Evolutionary conservation across 164 flowering plant genomes (phyloP), one percentile per base, ranked within the genome.

Genomic region (Macadamia integrifolia): DNA sequence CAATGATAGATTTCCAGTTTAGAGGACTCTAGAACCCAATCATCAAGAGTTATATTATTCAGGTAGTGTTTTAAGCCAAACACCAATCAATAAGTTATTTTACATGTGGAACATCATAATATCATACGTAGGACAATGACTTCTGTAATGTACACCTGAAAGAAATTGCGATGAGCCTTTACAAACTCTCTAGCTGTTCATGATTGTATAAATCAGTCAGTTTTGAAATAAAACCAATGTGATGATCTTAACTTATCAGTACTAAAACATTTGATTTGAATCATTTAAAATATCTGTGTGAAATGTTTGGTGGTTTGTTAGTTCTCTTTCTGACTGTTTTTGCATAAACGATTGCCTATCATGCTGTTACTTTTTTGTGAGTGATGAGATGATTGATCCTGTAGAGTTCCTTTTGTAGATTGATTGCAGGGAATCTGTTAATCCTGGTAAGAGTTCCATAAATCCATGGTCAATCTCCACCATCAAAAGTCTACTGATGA

Each of bases 391-490:
- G 18, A 69, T 59, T 65, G 57, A 50, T 71, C 23, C 23, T 30
- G 31, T 9, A 48, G 63, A 60, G 32, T 64, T 15, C 29, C 64
- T 72, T 23, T 66, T 71, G 65, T 78, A 85, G 87, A 61, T 62
- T 60, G 81, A 77, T 46, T 70, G 48, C 15, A 65, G 23, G 43
- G 72, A 75, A 64, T 30, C 76, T 49, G 30, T 35, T 44, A 62
- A 78, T 61, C 52, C 44, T 52, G 80, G 68, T 46, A 73, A 65
- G 32, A 69, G 30, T 63, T 69, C 5, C 66, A 43, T 83, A 49
- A 86, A 87, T 79, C 99, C 99, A 65, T 94, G 99, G 99, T 81
- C 85, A 10, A 48, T 66, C 31, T 78, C 90, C 66, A 84, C 84
- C 65, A 79, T 81, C 62, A 69, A 81, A 32, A 81, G 66, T 50